phyloP scores from a whole-genome alignment of 139 green algal species.

The Astrephomene gubernaculifera region DNA sequence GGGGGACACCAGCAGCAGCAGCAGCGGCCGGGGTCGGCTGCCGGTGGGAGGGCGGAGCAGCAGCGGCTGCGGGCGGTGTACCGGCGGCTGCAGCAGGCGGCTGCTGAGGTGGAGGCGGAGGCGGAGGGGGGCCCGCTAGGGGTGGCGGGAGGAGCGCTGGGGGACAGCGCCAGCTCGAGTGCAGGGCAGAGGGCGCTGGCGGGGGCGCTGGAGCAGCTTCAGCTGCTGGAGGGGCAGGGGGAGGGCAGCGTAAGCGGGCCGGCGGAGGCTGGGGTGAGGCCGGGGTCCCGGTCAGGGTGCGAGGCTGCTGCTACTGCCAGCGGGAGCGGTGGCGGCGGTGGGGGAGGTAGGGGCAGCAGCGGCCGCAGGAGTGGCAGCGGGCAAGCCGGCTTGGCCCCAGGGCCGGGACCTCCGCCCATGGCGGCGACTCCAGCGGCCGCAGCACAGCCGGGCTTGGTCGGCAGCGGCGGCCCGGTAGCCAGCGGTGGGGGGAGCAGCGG shows the following conservation, averaged over 20 bases:
- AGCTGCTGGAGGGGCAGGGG: neutral
- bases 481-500: neutral
- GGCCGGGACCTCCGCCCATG: neutral
- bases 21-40: neutral
- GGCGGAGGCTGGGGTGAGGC: neutral
- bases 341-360: neutral
- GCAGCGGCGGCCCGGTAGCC: neutral
- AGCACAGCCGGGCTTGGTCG: too few species aligned
- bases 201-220: slow-evolving; percentile 15
- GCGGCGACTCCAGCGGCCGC: neutral
- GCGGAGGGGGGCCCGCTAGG: neutral
- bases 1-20: neutral
- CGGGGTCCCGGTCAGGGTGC: neutral
- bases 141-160: neutral
- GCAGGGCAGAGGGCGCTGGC: neutral
- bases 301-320: neutral
- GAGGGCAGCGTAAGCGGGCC: neutral
- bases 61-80: slow-evolving; percentile 12
- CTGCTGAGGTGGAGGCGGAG: neutral
- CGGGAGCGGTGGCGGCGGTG: neutral
- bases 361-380: neutral
- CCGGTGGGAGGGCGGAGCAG: neutral
- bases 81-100: neutral
- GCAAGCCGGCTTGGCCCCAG: neutral
- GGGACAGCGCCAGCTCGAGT: too few species aligned